These are phyloP conservation scores for Chrysosporium queenslandicum DNA, from an alignment of 2,329 filamentous ascomycete genomes.

Conservation along the genomic window DNA sequence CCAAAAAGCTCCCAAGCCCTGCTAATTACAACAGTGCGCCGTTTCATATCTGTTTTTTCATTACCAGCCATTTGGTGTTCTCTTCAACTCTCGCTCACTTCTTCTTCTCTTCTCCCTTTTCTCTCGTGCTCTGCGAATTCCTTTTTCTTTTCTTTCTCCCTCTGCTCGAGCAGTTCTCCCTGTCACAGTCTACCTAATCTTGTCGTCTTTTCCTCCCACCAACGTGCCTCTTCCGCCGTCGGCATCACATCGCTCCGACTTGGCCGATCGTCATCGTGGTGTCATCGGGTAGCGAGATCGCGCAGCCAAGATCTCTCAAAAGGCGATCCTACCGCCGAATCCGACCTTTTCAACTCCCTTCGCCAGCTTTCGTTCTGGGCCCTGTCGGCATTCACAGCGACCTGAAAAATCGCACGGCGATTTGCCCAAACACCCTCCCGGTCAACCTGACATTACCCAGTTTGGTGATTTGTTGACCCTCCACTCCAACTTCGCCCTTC, in stretches of 20 bases:
- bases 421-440: not conserved
- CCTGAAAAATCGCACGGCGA: not conserved
- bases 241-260: constrained; percentile 11
- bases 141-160: constrained; percentile 15
- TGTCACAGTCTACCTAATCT: constrained; percentile 21
- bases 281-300: constrained; percentile 5
- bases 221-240: not conserved
- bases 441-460: not conserved
- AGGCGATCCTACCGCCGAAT: constrained; percentile 7
- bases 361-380: not conserved
- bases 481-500: not conserved
- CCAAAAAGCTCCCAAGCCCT: not conserved
- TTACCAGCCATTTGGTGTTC: constrained; percentile 16
- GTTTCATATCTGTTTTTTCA: constrained; percentile 11
- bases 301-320: constrained; percentile 6
- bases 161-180: too few species aligned
- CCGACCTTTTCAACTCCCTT: not conserved
- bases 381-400: not conserved
- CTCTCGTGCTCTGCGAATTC: constrained; percentile 9
- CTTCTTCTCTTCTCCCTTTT: constrained; percentile 13
- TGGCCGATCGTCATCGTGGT: constrained; percentile 7
- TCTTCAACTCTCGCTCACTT: constrained; percentile 14
- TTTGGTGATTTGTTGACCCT: constrained; percentile 6
- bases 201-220: not conserved
- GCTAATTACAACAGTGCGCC: not conserved